phyloP scores from a whole-genome alignment of 2,329 filamentous ascomycete genomes.

The Dichotomopilus funicola region DNA sequence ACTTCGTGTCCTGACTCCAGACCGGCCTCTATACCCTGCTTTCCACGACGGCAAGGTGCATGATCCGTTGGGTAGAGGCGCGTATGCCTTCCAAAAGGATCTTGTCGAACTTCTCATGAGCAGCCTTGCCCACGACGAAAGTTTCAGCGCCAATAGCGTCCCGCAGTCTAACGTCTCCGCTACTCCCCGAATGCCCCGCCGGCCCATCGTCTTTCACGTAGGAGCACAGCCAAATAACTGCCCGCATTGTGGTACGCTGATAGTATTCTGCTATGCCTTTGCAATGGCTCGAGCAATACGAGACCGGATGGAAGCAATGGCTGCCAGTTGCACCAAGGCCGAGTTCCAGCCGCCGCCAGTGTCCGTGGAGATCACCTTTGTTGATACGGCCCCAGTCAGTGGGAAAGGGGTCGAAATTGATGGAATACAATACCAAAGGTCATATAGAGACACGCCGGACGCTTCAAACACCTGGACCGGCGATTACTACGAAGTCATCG shows the following conservation, averaged over 20 bases:
- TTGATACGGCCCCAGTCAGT: constrained; percentile 9
- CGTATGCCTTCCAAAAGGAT: constrained; percentile 10
- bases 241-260: constrained; percentile 5
- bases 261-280: constrained; percentile 10
- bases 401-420: background rate
- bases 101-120: background rate
- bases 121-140: constrained; percentile 3
- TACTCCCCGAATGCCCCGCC: background rate
- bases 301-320: constrained; percentile 2
- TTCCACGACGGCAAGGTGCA: constrained; percentile 10
- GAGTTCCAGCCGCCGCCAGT: background rate
- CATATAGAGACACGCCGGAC: constrained; percentile 2
- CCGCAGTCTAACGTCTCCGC: background rate
- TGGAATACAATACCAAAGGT: constrained; percentile 8
- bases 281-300: constrained; percentile 4
- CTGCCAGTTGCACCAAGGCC: background rate
- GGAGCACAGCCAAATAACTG: constrained; percentile 11
- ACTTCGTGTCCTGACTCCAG: background rate
- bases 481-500: constrained; percentile 9
- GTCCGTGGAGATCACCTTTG: constrained; percentile 6
- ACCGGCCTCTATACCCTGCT: background rate
- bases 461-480: background rate
- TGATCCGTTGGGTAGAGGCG: constrained; percentile 7
- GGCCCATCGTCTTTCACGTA: constrained; percentile 7
- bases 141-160: background rate